Evolutionary conservation across 495 filamentous ascomycete genomes (phyloP).

Genomic region (Penicillium roqueforti): DNA sequence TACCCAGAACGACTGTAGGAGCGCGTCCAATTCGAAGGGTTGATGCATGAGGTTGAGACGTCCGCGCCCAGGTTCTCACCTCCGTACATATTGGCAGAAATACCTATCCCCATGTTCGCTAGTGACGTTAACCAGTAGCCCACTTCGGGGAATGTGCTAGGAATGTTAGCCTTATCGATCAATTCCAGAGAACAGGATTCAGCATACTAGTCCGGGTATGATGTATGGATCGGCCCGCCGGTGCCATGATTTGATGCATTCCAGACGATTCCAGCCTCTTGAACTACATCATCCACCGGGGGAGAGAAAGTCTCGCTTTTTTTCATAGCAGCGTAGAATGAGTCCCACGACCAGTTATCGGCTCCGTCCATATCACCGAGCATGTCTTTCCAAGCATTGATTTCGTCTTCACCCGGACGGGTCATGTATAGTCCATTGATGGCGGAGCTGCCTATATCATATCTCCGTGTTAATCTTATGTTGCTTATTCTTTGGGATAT

Average conservation of each 20-base stretch:
- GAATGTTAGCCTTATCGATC: background rate
- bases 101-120: constrained; percentile 23
- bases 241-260: constrained; percentile 33
- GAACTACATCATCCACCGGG: constrained; percentile 30
- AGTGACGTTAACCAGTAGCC: constrained; percentile 26
- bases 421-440: constrained; percentile 36
- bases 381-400: constrained; percentile 33
- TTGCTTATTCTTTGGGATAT: no score
- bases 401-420: constrained; percentile 30
- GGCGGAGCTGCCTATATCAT: constrained; percentile 30
- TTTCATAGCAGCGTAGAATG: constrained; percentile 32
- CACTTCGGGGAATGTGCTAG: constrained; percentile 30
- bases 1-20: constrained; percentile 36
- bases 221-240: constrained; percentile 43
- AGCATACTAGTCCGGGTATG: constrained; percentile 45
- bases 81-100: constrained; percentile 29
- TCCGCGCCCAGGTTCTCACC: constrained; percentile 29
- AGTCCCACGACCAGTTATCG: constrained; percentile 33
- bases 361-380: constrained; percentile 32
- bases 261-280: constrained; percentile 38
- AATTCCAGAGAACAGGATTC: background rate
- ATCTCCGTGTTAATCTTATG: constrained; percentile 1
- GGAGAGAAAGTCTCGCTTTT: constrained; percentile 43
- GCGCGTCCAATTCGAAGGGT: constrained; percentile 32
- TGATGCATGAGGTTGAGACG: constrained; percentile 33